These are phyloP conservation scores for Cairneyella variabilis DNA, from an alignment of 495 filamentous ascomycete genomes.

Conservation along the genomic window DNA sequence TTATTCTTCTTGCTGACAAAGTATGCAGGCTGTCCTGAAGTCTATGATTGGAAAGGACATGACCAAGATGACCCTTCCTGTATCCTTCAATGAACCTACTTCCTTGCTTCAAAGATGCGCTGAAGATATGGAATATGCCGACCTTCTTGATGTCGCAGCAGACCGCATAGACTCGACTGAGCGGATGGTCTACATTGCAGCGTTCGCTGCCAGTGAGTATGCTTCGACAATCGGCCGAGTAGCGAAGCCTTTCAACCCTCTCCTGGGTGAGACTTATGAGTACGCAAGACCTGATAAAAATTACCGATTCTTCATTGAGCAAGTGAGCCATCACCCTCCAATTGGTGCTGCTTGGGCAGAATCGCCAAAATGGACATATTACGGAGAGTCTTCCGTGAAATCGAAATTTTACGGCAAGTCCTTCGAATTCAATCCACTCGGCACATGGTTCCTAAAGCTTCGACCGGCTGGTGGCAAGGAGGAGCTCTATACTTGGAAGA, in stretches of 20 bases:
- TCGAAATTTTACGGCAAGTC: slow-evolving; percentile 98
- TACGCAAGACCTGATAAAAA: slow-evolving; percentile 93
- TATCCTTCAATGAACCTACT: slow-evolving; percentile 98
- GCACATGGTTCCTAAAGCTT: slow-evolving; percentile 93
- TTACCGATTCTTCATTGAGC: slow-evolving; percentile 97
- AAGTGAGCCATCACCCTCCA: slow-evolving; percentile 97
- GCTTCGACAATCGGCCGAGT: slow-evolving; percentile 95
- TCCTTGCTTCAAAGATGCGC: slow-evolving; percentile 93
- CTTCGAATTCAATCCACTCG: slow-evolving; percentile 93
- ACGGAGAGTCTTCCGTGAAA: slow-evolving; percentile 93
- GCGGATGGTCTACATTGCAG: slow-evolving; percentile 92
- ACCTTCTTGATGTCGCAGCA: slow-evolving; percentile 86
- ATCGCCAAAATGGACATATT: slow-evolving; percentile 94
- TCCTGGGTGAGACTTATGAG: slow-evolving; percentile 95
- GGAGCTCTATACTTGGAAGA: slow-evolving; percentile 98
- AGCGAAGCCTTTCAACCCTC: slow-evolving; percentile 96
- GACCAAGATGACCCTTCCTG: slow-evolving; percentile 98
- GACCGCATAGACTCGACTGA: slow-evolving; percentile 83
- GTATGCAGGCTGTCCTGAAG: slow-evolving; percentile 81
- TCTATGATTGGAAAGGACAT: slow-evolving; percentile 99
- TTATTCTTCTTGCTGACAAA: slow-evolving; percentile 6
- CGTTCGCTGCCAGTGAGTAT: slow-evolving; percentile 93
- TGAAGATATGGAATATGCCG: slow-evolving; percentile 96
- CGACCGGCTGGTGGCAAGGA: slow-evolving; percentile 74
- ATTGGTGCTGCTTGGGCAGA: slow-evolving; percentile 93